Evolutionary conservation across 495 filamentous ascomycete genomes (phyloP), one percentile per base, ranked within the genome.

Genomic region (Margaritispora aquatica): DNA sequence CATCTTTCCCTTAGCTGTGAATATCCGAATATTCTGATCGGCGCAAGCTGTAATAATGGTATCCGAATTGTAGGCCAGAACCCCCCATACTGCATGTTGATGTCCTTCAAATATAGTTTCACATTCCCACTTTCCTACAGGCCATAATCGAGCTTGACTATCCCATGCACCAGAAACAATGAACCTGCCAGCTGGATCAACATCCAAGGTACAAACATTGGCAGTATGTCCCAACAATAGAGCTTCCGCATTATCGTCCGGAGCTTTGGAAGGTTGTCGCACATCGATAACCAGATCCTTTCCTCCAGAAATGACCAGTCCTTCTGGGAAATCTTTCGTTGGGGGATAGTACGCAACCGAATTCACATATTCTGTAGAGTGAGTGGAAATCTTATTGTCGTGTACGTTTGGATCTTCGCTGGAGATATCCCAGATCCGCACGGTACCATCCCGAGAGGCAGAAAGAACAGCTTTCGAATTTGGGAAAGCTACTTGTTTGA

Each of bases 81-180:
- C 94, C 26, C 88, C 86, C 95, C 94, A 97, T 20, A 97, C 92
- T 27, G 80, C 87, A 48, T 81, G 89, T 59, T 84, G 81, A 65
- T 96, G 89, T 3, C 87, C 91, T 44, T 86, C 76, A 17, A 97
- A 77, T 22, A 89, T 72, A 20, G 84, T 78, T 52, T 86, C 78
- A 15, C 76, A 80, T 68, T 91, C 89, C 89, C 88, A 96, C 61
- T 86, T 87, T 8, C 84, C 83, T 31, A 88, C 70, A 48, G 66
- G 76, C 90, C 90, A 97, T 57, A 96, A 67, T 27, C 89, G 83
- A 13, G 88, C 90, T 36, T 90, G 86, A 38, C 82, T 81, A 70
- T 99, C 95, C 95, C 95, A 99, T 69, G 91, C 87, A n/a, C 90
- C 94, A 66, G 92, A 97, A 44, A 96, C 84, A 52, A 97, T 79